phyloP scores from a whole-genome alignment of 805 yeast genomes.

The Yarrowia sp. region DNA sequence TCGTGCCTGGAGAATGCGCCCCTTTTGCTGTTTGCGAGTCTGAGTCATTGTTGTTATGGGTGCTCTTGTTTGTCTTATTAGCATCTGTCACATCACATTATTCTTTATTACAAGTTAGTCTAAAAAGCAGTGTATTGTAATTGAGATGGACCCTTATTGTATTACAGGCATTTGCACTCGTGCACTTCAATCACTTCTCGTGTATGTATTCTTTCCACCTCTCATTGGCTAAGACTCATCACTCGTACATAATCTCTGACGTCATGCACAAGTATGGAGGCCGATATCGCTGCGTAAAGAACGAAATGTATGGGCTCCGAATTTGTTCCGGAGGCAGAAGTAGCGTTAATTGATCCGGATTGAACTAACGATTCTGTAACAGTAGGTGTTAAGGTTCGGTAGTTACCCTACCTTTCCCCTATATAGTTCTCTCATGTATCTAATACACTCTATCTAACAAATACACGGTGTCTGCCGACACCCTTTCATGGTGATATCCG shows the following conservation, averaged over 20 bases:
- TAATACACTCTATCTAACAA: too few species aligned
- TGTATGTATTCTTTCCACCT: background rate
- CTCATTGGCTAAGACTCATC: background rate
- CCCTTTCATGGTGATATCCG: too few species aligned
- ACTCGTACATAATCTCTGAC: conserved; percentile 2
- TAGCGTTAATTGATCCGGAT: background rate
- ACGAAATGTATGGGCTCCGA: background rate
- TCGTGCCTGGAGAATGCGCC: background rate
- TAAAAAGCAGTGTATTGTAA: too few species aligned
- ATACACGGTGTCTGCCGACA: too few species aligned
- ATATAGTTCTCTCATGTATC: too few species aligned
- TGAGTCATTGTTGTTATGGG: background rate
- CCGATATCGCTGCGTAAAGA: background rate
- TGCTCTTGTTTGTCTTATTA: background rate
- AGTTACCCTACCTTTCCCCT: too few species aligned
- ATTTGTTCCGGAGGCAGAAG: background rate
- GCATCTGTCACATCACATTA: background rate
- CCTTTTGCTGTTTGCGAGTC: background rate
- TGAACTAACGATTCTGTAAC: background rate
- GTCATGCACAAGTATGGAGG: background rate
- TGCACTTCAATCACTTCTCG: too few species aligned
- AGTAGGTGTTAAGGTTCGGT: too few species aligned
- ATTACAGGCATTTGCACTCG: too few species aligned
- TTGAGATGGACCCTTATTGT: background rate
- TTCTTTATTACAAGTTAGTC: background rate